phyloP scores from a whole-genome alignment of 768 basidiomycete species.

The Leccinum obscurum region DNA sequence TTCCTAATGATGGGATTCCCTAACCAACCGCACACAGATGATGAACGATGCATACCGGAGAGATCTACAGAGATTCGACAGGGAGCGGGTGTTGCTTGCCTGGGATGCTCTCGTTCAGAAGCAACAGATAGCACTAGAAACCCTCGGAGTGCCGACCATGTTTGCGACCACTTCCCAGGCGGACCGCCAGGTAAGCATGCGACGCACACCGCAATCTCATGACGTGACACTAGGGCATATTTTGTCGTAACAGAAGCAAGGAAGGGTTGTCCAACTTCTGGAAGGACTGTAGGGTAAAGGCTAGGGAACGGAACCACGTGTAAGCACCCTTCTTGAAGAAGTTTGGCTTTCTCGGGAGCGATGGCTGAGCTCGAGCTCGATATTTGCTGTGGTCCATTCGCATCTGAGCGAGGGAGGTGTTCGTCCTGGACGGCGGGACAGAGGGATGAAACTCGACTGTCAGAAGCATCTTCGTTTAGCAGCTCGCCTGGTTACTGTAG shows the following conservation, averaged over 20 bases:
- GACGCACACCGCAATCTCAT: neutral
- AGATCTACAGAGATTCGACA: conserved; percentile 68
- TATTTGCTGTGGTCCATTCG: neutral
- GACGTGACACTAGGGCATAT: conserved; percentile 1
- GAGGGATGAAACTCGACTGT: conserved; percentile 2
- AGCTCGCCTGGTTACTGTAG: conserved; percentile 2
- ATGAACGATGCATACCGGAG: conserved; percentile 61
- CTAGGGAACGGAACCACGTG: conserved; percentile 5
- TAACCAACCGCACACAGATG: conserved; percentile 48
- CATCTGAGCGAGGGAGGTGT: neutral
- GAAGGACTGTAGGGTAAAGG: conserved; percentile 44
- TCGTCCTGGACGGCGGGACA: conserved; percentile 7
- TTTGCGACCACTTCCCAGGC: conserved; percentile 48
- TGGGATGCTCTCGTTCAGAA: conserved; percentile 75
- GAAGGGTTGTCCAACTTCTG: conserved; percentile 66
- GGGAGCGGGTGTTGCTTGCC: conserved; percentile 64
- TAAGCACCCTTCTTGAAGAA: conserved; percentile 1
- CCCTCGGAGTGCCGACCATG: conserved; percentile 70
- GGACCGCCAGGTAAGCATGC: conserved; percentile 55
- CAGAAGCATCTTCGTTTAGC: conserved; percentile 6
- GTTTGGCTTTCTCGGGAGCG: neutral
- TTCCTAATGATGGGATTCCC: conserved; percentile 3
- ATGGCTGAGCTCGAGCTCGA: neutral
- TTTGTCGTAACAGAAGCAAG: conserved; percentile 54
- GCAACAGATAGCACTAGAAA: conserved; percentile 66